phyloP scores from a whole-genome alignment of 148 eudicot species.

The Arctostaphylos glauca region DNA sequence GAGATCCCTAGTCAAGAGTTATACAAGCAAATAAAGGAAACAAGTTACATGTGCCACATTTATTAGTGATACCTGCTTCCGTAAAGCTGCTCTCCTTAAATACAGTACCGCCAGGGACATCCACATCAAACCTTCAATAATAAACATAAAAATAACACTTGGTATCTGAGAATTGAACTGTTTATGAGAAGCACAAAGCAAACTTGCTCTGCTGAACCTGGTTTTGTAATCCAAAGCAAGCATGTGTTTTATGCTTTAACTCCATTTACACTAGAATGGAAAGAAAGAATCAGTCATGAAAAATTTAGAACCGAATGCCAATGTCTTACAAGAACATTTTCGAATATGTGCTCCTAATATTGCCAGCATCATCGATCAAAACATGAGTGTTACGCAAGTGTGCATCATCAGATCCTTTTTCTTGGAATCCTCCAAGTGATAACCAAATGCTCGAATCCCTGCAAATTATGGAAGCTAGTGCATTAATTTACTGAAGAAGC shows the following conservation, averaged over 20 bases:
- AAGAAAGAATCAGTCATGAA: not conserved
- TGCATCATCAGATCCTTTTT: slow-evolving; percentile 73
- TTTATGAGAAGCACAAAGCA: not conserved
- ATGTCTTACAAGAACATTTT: slow-evolving; percentile 79
- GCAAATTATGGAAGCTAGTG: slow-evolving; percentile 22
- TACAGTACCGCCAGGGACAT: slow-evolving; percentile 86
- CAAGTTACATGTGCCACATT: not conserved
- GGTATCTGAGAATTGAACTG: not conserved
- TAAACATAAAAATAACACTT: slow-evolving; percentile 1
- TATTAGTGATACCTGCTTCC: slow-evolving; percentile 63
- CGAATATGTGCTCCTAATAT: slow-evolving; percentile 62
- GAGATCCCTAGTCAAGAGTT: not conserved
- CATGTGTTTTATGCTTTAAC: not conserved
- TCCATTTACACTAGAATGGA: not conserved
- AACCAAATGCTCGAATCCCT: slow-evolving; percentile 91
- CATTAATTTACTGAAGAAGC: not conserved
- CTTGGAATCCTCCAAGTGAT: slow-evolving; percentile 96
- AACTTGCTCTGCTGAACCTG: not conserved
- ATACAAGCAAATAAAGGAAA: slow-evolving; percentile 4
- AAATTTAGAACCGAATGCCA: slow-evolving; percentile 20
- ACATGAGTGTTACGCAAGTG: slow-evolving; percentile 89
- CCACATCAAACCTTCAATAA: slow-evolving; percentile 84
- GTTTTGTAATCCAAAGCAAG: not conserved
- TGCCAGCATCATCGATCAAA: slow-evolving; percentile 74
- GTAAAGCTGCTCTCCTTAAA: slow-evolving; percentile 92